phyloP scores from a whole-genome alignment of 768 basidiomycete species.

The Termitomyces sp. region DNA sequence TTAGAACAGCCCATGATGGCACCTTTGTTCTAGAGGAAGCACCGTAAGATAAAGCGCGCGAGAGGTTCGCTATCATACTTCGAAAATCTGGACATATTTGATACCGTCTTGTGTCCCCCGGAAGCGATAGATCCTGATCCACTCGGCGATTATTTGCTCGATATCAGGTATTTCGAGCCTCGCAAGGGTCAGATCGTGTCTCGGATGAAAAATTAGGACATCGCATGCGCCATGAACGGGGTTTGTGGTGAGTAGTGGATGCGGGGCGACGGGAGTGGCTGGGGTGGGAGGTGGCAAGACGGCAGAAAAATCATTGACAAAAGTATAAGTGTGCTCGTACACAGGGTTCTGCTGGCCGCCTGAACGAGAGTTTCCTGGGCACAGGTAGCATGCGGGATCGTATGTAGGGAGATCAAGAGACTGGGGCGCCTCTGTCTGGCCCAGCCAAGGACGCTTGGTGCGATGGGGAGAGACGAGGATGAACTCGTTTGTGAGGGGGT shows the following conservation, averaged over 20 bases:
- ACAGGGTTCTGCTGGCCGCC: conserved; percentile 66
- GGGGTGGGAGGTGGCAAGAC: conserved; percentile 65
- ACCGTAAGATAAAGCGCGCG: not conserved
- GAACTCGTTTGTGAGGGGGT: conserved; percentile 74
- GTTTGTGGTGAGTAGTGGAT: conserved; percentile 59
- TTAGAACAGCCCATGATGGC: conserved; percentile 95
- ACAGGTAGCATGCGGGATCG: conserved; percentile 80
- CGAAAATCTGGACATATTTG: conserved; percentile 85
- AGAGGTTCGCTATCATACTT: conserved; percentile 44
- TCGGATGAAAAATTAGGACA: conserved; percentile 82
- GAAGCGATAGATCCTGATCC: conserved; percentile 61
- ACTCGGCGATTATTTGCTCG: conserved; percentile 61
- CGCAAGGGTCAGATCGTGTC: conserved; percentile 83
- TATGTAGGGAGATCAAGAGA: conserved; percentile 50
- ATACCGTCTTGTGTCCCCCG: conserved; percentile 67
- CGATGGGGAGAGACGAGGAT: conserved; percentile 89
- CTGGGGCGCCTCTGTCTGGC: conserved; percentile 73
- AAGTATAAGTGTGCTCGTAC: conserved; percentile 67
- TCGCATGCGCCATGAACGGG: conserved; percentile 84
- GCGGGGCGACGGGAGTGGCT: conserved; percentile 41
- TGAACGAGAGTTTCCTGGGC: conserved; percentile 77
- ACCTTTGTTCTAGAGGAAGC: conserved; percentile 75
- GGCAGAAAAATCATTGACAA: conserved; percentile 84
- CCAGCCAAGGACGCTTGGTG: conserved; percentile 87
- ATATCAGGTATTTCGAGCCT: conserved; percentile 58